phyloP scores from a whole-genome alignment of 2,329 filamentous ascomycete genomes.

The Sordariomycetes sp. region DNA sequence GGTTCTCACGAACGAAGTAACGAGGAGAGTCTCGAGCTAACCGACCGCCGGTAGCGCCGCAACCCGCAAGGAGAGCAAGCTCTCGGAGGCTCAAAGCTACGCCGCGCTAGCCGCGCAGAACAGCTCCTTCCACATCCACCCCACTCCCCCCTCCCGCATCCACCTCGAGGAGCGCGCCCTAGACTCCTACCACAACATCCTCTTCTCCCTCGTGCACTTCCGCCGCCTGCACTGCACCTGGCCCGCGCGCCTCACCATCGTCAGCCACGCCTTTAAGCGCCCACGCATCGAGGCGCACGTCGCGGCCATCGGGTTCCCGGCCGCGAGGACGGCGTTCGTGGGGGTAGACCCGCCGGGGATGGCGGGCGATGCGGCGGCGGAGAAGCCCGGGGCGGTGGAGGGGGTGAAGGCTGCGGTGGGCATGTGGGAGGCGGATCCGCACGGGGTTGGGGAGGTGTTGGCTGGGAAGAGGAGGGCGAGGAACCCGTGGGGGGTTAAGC shows the following conservation, averaged over 20 bases:
- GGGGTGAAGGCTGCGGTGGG: conserved; percentile 27
- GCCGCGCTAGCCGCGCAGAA: conserved; percentile 34
- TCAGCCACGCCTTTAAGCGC: conserved; percentile 60
- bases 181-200: conserved; percentile 75
- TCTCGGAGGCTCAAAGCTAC: conserved; percentile 54
- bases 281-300: conserved; percentile 49
- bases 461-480: conserved; percentile 32
- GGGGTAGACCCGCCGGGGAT: conserved; percentile 51
- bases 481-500: conserved; percentile 32
- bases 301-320: conserved; percentile 41
- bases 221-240: conserved; percentile 39
- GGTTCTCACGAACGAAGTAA: conserved; percentile 5
- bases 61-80: conserved; percentile 40
- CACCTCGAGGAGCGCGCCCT: conserved; percentile 58
- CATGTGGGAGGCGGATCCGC: conserved; percentile 38
- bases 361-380: conserved; percentile 11
- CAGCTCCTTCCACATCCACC: conserved; percentile 27
- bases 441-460: conserved; percentile 30
- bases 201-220: conserved; percentile 55
- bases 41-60: conserved; percentile 32
- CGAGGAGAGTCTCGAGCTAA: not conserved
- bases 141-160: conserved; percentile 22
- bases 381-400: conserved; percentile 23
- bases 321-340: conserved; percentile 32
- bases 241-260: conserved; percentile 44